These are phyloP conservation scores for Chrysopogon serrulatus DNA, from an alignment of 176 grass and related monocot genomes.

Conservation along the genomic window DNA sequence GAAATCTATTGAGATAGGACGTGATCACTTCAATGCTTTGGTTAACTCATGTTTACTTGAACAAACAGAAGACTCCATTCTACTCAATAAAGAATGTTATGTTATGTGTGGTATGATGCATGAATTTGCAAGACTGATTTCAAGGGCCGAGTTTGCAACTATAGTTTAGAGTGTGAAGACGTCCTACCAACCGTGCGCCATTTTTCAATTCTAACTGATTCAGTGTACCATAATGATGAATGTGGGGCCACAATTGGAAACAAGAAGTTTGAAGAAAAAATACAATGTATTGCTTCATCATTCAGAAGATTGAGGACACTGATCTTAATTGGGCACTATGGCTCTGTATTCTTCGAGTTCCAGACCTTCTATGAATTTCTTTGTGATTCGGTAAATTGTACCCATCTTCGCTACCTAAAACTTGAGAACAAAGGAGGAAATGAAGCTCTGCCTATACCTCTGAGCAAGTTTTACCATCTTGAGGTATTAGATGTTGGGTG, in stretches of 20 bases:
- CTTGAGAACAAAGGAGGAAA: rapidly evolving
- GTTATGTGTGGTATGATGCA: conserved; percentile 23
- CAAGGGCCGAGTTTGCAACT: neutral
- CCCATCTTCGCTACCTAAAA: conserved; percentile 31
- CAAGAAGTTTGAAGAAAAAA: neutral
- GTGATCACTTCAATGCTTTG: conserved; percentile 5
- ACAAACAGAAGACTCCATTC: neutral
- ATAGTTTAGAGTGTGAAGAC: neutral
- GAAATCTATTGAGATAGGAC: conserved; percentile 6
- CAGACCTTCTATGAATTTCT: neutral
- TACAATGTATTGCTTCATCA: neutral
- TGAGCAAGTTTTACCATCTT: too few species aligned
- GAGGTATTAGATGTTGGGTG: conserved; percentile 21
- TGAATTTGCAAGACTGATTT: conserved; percentile 23
- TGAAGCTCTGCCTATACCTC: neutral
- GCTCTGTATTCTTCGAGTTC: neutral
- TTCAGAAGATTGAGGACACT: conserved; percentile 17
- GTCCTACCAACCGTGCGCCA: neutral
- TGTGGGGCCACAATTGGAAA: neutral
- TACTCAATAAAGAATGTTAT: neutral
- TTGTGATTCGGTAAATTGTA: neutral
- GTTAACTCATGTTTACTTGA: conserved; percentile 17
- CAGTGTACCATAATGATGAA: too few species aligned
- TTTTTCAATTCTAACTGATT: conserved; percentile 8
- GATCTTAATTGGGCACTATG: conserved; percentile 23